These are phyloP conservation scores for Stephanodiscus minutulus DNA, from an alignment of 108 stramenopile species.

Conservation along the genomic window DNA sequence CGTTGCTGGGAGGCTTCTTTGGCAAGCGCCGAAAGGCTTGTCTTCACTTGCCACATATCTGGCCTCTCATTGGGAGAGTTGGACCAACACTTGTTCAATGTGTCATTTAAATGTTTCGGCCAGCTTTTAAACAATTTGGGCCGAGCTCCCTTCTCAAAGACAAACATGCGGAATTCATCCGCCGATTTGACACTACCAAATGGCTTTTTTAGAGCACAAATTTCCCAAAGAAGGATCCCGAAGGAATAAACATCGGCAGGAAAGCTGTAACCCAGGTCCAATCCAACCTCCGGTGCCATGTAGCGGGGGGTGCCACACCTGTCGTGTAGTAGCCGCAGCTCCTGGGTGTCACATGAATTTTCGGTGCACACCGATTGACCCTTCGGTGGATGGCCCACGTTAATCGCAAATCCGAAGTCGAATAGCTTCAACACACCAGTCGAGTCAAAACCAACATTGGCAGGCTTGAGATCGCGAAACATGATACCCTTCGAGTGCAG, in stretches of 20 bases:
- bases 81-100: conserved; percentile 51
- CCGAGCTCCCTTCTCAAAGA: conserved; percentile 46
- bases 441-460: conserved; percentile 54
- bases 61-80: conserved; percentile 34
- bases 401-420: conserved; percentile 66
- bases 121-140: conserved; percentile 39
- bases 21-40: background rate
- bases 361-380: background rate
- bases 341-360: background rate
- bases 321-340: conserved; percentile 20
- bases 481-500: conserved; percentile 63
- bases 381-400: conserved; percentile 1
- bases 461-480: conserved; percentile 73
- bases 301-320: conserved; percentile 57
- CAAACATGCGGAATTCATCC: conserved; percentile 43
- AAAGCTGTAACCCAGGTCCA: conserved; percentile 38
- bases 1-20: too few species aligned
- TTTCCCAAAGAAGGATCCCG: conserved; percentile 62
- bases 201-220: conserved; percentile 52
- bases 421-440: conserved; percentile 42
- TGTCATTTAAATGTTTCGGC: conserved; percentile 26
- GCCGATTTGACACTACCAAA: conserved; percentile 42
- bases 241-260: conserved; percentile 62
- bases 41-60: conserved; percentile 32
- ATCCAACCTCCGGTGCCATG: conserved; percentile 43